Conservation (phyloP, 305 asterid genomes). For the Ilex paraguariensis region DNA sequence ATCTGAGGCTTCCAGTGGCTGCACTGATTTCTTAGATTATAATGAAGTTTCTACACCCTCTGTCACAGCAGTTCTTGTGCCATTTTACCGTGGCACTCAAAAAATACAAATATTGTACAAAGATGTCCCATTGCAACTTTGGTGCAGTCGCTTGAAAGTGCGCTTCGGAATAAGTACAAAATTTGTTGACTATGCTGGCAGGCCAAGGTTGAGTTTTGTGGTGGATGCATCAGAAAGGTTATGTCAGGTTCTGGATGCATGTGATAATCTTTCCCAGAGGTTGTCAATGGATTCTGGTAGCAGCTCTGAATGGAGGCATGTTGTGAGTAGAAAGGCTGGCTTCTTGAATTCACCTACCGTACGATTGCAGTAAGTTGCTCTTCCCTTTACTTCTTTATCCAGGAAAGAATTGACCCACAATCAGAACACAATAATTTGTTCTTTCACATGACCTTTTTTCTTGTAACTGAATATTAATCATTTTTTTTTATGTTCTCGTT, state of each 20-base stretch:
- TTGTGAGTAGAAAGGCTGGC: slow-evolving; percentile 62
- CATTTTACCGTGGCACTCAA: slow-evolving; percentile 58
- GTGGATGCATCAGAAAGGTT: slow-evolving; percentile 57
- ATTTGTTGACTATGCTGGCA: slow-evolving; percentile 62
- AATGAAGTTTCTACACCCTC: slow-evolving; percentile 50
- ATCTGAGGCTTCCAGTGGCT: slow-evolving; percentile 25
- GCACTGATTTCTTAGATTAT: slow-evolving; percentile 47
- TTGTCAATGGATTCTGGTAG: slow-evolving; percentile 60
- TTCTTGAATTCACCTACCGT: slow-evolving; percentile 66
- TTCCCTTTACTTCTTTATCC: background rate
- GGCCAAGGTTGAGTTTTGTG: slow-evolving; percentile 69
- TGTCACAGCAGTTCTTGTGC: slow-evolving; percentile 44
- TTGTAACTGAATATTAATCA: background rate
- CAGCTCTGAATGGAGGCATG: slow-evolving; percentile 76
- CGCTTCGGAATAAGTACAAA: slow-evolving; percentile 71
- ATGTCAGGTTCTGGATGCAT: slow-evolving; percentile 48
- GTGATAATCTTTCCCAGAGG: slow-evolving; percentile 52
- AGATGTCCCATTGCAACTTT: slow-evolving; percentile 48
- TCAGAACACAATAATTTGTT: background rate
- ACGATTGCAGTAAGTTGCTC: slow-evolving; percentile 74
- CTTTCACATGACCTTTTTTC: background rate
- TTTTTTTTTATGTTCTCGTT: background rate
- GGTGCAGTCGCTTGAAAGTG: slow-evolving; percentile 51
- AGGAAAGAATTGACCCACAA: background rate
- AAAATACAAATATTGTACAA: slow-evolving; percentile 53